These are phyloP conservation scores for Ilyonectria mors-panacis DNA, from an alignment of 2,329 filamentous ascomycete genomes.

Conservation along the genomic window DNA sequence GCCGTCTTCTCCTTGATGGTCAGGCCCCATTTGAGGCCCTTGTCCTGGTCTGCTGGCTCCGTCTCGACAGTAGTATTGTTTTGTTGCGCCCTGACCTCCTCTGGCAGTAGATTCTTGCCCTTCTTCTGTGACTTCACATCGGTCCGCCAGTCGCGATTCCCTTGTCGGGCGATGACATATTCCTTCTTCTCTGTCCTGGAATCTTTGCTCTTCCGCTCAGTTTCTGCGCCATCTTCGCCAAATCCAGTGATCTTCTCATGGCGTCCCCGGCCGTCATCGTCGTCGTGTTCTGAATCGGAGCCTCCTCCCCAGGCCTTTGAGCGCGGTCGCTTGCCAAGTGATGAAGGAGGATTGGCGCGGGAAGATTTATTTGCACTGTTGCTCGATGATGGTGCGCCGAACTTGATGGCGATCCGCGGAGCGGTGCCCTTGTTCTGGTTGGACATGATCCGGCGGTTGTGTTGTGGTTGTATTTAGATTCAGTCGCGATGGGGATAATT, in stretches of 20 bases:
- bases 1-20: constrained; percentile 64
- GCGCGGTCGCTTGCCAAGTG: constrained; percentile 65
- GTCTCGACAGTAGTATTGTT: constrained; percentile 50
- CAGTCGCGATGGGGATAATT: constrained; percentile 1
- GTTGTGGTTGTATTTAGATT: background rate
- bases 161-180: constrained; percentile 70
- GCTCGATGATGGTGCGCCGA: constrained; percentile 54
- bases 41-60: constrained; percentile 62
- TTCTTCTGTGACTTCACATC: constrained; percentile 64
- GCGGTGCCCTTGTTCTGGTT: constrained; percentile 48
- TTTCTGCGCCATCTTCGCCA: constrained; percentile 60
- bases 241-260: constrained; percentile 67
- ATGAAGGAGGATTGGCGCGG: constrained; percentile 57
- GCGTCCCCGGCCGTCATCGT: constrained; percentile 48
- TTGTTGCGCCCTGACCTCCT: constrained; percentile 65
- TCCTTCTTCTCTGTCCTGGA: constrained; percentile 51
- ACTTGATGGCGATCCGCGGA: constrained; percentile 65
- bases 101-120: constrained; percentile 72
- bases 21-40: constrained; percentile 70
- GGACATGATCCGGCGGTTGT: constrained; percentile 34
- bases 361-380: constrained; percentile 48
- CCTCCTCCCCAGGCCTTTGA: constrained; percentile 58
- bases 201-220: constrained; percentile 55
- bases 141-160: constrained; percentile 75
- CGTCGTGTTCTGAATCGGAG: constrained; percentile 61